These are phyloP conservation scores for Wickerhamiella azyma DNA, from an alignment of 805 yeast species.

Conservation along the genomic window DNA sequence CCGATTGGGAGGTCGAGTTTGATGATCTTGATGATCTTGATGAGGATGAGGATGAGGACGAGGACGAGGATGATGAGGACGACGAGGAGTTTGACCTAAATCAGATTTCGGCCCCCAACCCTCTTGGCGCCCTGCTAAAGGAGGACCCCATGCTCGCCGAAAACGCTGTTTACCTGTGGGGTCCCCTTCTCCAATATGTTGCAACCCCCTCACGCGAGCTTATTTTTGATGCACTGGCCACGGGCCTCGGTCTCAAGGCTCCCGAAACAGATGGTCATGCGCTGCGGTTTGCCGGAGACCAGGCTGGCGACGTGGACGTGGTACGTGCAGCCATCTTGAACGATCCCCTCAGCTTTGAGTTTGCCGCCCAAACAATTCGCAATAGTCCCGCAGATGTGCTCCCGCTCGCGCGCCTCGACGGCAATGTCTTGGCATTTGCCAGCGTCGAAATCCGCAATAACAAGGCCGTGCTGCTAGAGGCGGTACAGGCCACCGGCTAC, in stretches of 20 bases:
- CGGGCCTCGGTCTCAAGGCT: not conserved
- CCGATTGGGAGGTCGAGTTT: conserved; percentile 1
- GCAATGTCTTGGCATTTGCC: conserved; percentile 3
- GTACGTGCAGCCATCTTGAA: not conserved
- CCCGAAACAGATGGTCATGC: conserved; percentile 8
- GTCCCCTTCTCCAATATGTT: not conserved
- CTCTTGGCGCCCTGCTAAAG: not conserved
- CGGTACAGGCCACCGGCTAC: not conserved
- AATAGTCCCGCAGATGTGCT: conserved; percentile 1
- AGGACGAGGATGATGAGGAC: not conserved
- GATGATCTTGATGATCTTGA: not conserved
- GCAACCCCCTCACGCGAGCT: not conserved
- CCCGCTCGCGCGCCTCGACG: conserved; percentile 1
- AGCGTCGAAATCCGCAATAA: not conserved
- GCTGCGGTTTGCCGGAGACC: not conserved
- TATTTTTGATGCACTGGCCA: not conserved
- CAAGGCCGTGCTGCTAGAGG: not conserved
- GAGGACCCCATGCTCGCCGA: not conserved
- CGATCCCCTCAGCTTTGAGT: conserved; percentile 5
- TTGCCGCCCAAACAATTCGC: not conserved
- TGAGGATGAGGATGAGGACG: not conserved
- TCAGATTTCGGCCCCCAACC: not conserved
- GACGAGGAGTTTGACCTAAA: not conserved
- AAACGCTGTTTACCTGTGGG: conserved; percentile 2
- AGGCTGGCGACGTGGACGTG: not conserved